A percentile compares a stretch with the other conserved stretches of the same genome.
These are phyloP conservation scores for Pezicula neosporulosa DNA, from an alignment of 2,329 filamentous ascomycete genomes.

Conservation along the genomic window DNA sequence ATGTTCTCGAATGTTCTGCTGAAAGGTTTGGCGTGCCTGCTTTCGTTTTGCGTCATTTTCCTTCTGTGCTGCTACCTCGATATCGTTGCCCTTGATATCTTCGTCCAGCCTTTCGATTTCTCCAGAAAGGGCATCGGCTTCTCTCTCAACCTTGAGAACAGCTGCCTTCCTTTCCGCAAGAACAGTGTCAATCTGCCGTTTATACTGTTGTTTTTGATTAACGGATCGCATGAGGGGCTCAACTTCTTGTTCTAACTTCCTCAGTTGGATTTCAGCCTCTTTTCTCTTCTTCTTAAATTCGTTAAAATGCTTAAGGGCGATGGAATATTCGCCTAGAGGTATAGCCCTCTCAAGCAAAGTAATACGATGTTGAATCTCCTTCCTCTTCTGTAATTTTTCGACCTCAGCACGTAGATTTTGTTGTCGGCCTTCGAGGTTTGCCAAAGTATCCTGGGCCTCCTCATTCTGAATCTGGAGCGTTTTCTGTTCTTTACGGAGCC, in stretches of 20 bases:
- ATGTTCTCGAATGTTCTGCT: conserved; percentile 57
- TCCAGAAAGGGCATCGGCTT: conserved; percentile 40
- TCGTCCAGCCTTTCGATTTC: conserved; percentile 39
- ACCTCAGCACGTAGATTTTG: conserved; percentile 74
- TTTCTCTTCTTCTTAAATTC: conserved; percentile 54
- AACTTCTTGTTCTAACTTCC: conserved; percentile 54
- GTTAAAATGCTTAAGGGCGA: conserved; percentile 43
- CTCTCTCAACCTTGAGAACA: conserved; percentile 51
- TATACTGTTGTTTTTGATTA: conserved; percentile 67
- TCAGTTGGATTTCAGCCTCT: conserved; percentile 52
- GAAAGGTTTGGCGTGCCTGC: conserved; percentile 45
- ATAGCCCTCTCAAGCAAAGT: conserved; percentile 61
- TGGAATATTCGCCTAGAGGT: conserved; percentile 62
- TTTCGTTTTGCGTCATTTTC: conserved; percentile 45
- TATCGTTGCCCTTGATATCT: conserved; percentile 25
- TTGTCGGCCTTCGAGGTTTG: conserved; percentile 69
- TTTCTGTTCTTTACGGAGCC: conserved; percentile 67
- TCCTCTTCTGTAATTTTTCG: conserved; percentile 74
- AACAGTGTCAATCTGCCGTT: conserved; percentile 49
- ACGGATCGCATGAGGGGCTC: conserved; percentile 69
- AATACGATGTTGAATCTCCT: conserved; percentile 62
- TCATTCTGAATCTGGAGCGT: conserved; percentile 54
- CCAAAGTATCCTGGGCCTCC: conserved; percentile 58
- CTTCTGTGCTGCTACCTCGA: conserved; percentile 48
- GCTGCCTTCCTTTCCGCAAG: conserved; percentile 50